These are phyloP conservation scores for Schrenkiella parvula DNA, from an alignment of 345 rosid species.

Conservation along the genomic window DNA sequence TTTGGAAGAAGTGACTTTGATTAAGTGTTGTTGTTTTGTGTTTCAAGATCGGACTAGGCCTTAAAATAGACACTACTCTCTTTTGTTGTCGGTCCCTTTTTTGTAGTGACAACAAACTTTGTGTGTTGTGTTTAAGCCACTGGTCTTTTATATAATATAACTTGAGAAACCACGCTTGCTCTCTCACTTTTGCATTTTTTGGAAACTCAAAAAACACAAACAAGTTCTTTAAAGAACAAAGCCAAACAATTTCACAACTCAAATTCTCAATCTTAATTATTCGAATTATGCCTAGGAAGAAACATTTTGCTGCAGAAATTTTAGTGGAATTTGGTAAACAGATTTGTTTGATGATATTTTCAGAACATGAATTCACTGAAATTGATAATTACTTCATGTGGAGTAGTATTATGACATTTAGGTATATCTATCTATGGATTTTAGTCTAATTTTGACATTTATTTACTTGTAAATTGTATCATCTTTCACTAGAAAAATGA, in stretches of 20 bases:
- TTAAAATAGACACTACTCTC: background rate
- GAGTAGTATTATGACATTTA: background rate
- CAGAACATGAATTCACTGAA: background rate
- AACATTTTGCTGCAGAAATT: background rate
- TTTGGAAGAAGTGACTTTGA: constrained; percentile 43
- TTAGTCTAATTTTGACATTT: background rate
- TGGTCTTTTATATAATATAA: constrained; percentile 5
- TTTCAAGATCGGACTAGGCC: background rate
- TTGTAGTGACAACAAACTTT: constrained; percentile 12
- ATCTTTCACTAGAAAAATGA: no score
- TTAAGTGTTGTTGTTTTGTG: constrained; percentile 3
- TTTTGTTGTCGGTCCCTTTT: constrained; percentile 10
- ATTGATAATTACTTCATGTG: background rate
- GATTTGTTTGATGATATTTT: background rate
- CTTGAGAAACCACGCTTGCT: background rate
- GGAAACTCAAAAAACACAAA: background rate
- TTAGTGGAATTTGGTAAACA: background rate
- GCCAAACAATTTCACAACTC: background rate
- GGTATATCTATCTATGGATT: background rate
- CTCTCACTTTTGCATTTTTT: constrained; percentile 25
- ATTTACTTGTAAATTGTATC: no score
- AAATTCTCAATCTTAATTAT: background rate
- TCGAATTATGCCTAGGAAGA: background rate
- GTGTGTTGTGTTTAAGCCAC: background rate
- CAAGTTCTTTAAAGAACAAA: background rate